Evolutionary conservation across 1,139 yeast genomes (phyloP).

Genomic region (Suhomyces atakaporum): DNA sequence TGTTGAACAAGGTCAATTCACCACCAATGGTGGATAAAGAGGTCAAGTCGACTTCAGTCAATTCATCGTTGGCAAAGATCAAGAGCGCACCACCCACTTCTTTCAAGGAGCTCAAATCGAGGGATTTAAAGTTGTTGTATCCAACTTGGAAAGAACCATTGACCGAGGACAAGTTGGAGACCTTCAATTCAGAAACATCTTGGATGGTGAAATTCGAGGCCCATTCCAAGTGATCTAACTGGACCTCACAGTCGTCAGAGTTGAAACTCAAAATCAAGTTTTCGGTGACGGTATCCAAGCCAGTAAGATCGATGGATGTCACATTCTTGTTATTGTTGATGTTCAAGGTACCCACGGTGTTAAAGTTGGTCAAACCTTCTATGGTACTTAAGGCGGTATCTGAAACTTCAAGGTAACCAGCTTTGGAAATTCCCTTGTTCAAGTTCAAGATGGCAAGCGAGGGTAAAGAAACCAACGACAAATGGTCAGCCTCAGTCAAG

Average conservation of each 20-base stretch:
- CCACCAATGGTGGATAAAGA: slow-evolving; percentile 43
- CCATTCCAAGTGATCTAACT: slow-evolving; percentile 40
- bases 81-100: slow-evolving; percentile 45
- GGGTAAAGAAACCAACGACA: slow-evolving; percentile 46
- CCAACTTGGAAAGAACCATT: slow-evolving; percentile 46
- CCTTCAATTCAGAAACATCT: slow-evolving; percentile 37
- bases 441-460: slow-evolving; percentile 42
- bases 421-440: slow-evolving; percentile 40
- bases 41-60: slow-evolving; percentile 31
- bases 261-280: slow-evolving; percentile 46
- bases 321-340: slow-evolving; percentile 51
- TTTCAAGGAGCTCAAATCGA: slow-evolving; percentile 33
- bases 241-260: slow-evolving; percentile 43
- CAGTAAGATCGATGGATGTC: slow-evolving; percentile 37
- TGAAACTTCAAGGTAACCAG: slow-evolving; percentile 37
- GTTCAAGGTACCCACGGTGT: slow-evolving; percentile 38
- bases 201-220: slow-evolving; percentile 50
- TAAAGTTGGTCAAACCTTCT: slow-evolving; percentile 38
- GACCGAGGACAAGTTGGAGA: slow-evolving; percentile 39
- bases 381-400: slow-evolving; percentile 47
- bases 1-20: slow-evolving; percentile 46
- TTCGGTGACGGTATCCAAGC: slow-evolving; percentile 37
- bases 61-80: slow-evolving; percentile 46
- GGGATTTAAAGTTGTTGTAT: slow-evolving; percentile 40
- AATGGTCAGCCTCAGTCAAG: slow-evolving; percentile 32